Evolutionary conservation across 331 rosid species (phyloP).

Genomic region (Quercus phellos): DNA sequence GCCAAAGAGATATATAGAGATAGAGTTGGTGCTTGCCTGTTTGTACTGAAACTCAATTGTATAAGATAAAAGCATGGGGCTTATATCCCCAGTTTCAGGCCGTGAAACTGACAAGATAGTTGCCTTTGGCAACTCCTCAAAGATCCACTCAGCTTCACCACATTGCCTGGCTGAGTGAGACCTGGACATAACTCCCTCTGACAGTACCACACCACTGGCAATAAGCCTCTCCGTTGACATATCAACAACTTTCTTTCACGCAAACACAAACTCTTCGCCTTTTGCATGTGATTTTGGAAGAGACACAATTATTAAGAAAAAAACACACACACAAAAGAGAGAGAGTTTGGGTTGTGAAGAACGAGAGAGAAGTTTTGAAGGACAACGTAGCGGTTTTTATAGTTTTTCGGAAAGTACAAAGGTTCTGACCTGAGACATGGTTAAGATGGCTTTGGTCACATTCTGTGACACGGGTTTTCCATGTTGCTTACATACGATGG

Average conservation of each 20-base stretch:
- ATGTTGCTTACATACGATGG: neutral
- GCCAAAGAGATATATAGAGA: neutral
- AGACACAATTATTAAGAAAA: too few species aligned
- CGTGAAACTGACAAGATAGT: slow-evolving; percentile 74
- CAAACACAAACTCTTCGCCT: neutral
- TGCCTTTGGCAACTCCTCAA: slow-evolving; percentile 68
- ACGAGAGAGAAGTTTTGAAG: neutral
- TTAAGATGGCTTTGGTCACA: too few species aligned
- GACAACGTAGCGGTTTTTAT: slow-evolving; percentile 18
- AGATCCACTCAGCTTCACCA: slow-evolving; percentile 42
- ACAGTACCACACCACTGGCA: slow-evolving; percentile 12
- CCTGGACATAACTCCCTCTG: slow-evolving; percentile 22
- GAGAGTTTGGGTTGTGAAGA: neutral
- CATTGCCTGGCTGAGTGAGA: slow-evolving; percentile 36
- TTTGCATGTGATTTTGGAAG: neutral
- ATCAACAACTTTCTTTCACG: neutral
- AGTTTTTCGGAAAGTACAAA: slow-evolving; percentile 5
- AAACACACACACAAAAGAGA: neutral
- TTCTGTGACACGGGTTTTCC: neutral
- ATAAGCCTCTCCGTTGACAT: slow-evolving; percentile 71
- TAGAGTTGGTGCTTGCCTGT: slow-evolving; percentile 41
- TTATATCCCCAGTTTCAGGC: slow-evolving; percentile 77
- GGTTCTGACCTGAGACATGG: neutral
- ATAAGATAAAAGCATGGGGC: slow-evolving; percentile 86
- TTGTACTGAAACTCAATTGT: slow-evolving; percentile 79